Conservation (phyloP, 1,139 yeast genomes). For the Yamadazyma sp. region DNA sequence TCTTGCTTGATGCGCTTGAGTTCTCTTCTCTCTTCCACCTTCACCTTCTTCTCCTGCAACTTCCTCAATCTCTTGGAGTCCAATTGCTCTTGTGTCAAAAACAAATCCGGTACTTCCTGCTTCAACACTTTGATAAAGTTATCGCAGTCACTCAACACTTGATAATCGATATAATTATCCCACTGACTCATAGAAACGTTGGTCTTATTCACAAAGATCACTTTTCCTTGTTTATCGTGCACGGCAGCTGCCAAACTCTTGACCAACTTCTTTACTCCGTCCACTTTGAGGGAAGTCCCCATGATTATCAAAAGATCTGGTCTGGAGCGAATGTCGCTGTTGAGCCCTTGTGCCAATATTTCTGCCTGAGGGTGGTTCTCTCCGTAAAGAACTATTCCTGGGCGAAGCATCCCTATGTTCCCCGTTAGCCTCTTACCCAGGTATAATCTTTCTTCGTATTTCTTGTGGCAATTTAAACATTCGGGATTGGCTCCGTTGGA, state of each 20-base stretch:
- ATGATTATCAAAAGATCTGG: slow-evolving; percentile 70
- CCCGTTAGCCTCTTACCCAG: slow-evolving; percentile 64
- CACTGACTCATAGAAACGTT: slow-evolving; percentile 49
- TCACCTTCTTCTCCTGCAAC: slow-evolving; percentile 13
- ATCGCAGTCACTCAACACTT: slow-evolving; percentile 80
- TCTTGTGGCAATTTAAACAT: slow-evolving; percentile 58
- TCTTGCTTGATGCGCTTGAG: slow-evolving; percentile 13
- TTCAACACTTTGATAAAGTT: slow-evolving; percentile 63
- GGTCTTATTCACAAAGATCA: slow-evolving; percentile 61
- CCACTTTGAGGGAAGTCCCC: slow-evolving; percentile 77
- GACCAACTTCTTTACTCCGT: slow-evolving; percentile 71
- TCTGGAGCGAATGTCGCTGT: slow-evolving; percentile 51
- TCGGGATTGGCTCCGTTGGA: slow-evolving; percentile 60
- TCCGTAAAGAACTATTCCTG: slow-evolving; percentile 75
- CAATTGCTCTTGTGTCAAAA: slow-evolving; percentile 53
- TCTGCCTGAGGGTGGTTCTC: slow-evolving; percentile 79
- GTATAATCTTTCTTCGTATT: slow-evolving; percentile 51
- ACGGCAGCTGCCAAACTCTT: slow-evolving; percentile 55
- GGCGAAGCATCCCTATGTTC: slow-evolving; percentile 64
- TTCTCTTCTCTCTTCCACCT: slow-evolving; percentile 12
- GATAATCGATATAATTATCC: slow-evolving; percentile 65
- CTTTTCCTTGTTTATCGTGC: slow-evolving; percentile 60
- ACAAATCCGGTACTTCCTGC: slow-evolving; percentile 55
- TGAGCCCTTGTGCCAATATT: slow-evolving; percentile 57
- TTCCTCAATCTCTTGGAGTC: slow-evolving; percentile 42